Evolutionary conservation across 345 rosid species (phyloP).

Genomic region (Syzygium aqueum): DNA sequence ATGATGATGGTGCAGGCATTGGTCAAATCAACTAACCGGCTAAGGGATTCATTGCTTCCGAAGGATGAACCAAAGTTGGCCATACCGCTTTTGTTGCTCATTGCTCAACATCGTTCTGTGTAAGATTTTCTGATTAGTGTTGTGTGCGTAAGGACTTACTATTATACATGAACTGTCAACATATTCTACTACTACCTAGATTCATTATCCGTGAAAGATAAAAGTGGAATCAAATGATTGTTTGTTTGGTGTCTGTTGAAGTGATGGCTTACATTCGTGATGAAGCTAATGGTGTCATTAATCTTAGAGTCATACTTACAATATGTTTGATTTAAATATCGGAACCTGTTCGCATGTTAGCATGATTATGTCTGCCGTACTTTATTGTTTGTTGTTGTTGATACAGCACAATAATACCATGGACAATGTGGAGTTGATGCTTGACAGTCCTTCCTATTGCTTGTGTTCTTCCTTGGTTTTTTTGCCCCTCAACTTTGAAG

Average conservation of each 20-base stretch:
- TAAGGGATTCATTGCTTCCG: constrained; percentile 87
- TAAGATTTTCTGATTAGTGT: constrained; percentile 27
- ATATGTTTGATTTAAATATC: not conserved
- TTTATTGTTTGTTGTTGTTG: not conserved
- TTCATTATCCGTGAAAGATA: not conserved
- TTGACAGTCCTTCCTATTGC: not conserved
- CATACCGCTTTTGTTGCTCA: constrained; percentile 76
- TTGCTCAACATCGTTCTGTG: constrained; percentile 96
- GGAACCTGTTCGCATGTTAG: not conserved
- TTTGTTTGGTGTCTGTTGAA: not conserved
- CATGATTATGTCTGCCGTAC: not conserved
- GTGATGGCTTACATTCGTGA: not conserved
- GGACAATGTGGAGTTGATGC: not conserved
- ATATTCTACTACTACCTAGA: not conserved
- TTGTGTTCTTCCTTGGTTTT: not conserved
- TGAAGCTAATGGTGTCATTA: not conserved
- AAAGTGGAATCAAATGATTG: not conserved
- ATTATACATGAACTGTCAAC: not conserved
- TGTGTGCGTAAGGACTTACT: not conserved
- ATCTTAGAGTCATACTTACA: not conserved
- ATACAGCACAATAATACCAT: not conserved
- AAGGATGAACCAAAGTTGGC: constrained; percentile 95
- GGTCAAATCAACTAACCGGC: constrained; percentile 83
- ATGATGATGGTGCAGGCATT: constrained; percentile 57
- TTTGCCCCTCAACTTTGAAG: not conserved